Evolutionary conservation across 805 yeast species (phyloP).

Genomic region (Metschnikowia anglica): DNA sequence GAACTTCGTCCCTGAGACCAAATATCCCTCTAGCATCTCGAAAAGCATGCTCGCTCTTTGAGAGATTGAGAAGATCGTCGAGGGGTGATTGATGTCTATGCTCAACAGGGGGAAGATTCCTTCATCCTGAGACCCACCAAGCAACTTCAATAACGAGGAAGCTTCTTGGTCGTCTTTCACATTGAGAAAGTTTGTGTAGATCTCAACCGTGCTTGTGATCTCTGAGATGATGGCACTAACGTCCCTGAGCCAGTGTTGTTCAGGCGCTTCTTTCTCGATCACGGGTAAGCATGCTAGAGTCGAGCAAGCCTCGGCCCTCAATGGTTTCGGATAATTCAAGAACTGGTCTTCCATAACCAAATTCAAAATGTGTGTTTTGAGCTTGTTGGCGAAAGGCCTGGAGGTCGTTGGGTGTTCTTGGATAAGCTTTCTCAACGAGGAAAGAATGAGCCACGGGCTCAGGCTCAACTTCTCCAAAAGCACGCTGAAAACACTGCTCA

Average conservation of each 20-base stretch:
- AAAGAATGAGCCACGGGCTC: constrained; percentile 35
- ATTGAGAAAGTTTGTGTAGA: constrained; percentile 60
- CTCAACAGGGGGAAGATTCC: constrained; percentile 46
- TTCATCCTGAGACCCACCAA: constrained; percentile 25
- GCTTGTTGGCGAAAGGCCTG: constrained; percentile 71
- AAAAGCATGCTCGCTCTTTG: constrained; percentile 49
- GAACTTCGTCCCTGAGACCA: constrained; percentile 51
- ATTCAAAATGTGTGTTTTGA: constrained; percentile 44
- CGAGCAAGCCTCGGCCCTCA: constrained; percentile 45
- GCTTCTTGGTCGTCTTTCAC: constrained; percentile 56
- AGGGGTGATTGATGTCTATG: constrained; percentile 59
- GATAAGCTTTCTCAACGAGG: constrained; percentile 41
- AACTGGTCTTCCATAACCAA: constrained; percentile 36
- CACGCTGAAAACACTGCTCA: constrained; percentile 58
- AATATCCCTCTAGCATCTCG: constrained; percentile 39
- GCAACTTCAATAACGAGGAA: constrained; percentile 34
- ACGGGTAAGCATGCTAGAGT: constrained; percentile 57
- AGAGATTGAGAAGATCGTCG: constrained; percentile 51
- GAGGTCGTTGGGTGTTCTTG: constrained; percentile 71
- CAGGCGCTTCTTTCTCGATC: constrained; percentile 53
- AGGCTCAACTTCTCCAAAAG: constrained; percentile 44
- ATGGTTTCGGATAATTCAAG: constrained; percentile 37
- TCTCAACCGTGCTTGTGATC: constrained; percentile 50
- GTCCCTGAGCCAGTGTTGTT: constrained; percentile 46
- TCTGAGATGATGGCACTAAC: constrained; percentile 52